Evolutionary conservation across 164 flowering plant genomes (phyloP).

Genomic region (Taxillus chinensis): DNA sequence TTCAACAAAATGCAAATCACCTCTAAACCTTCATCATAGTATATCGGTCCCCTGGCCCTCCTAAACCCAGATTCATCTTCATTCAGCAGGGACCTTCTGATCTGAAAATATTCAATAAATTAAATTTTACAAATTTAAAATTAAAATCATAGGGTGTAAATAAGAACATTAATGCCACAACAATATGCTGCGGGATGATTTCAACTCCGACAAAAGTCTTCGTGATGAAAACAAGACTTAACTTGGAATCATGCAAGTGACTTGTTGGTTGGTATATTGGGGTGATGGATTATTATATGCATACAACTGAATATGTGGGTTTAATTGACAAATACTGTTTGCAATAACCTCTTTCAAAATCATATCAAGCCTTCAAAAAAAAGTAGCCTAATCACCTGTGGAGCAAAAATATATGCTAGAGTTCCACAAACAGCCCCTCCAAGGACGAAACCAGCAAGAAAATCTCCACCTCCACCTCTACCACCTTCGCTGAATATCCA

Average conservation of each 20-base stretch:
- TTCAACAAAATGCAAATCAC: constrained; percentile 20
- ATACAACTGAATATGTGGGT: neutral
- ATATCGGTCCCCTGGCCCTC: constrained; percentile 59
- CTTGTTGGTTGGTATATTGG: no score
- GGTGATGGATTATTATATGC: neutral
- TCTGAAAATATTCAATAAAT: constrained; percentile 23
- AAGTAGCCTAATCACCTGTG: constrained; percentile 54
- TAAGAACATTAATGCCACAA: neutral
- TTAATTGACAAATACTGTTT: no score
- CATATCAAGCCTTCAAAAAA: neutral
- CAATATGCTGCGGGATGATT: neutral
- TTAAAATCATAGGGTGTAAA: no score
- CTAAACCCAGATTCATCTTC: constrained; percentile 87
- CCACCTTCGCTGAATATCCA: constrained; percentile 30
- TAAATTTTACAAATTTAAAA: no score
- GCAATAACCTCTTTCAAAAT: neutral
- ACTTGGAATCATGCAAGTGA: no score
- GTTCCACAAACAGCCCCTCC: constrained; percentile 96
- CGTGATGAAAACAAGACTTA: no score
- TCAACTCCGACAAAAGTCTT: neutral
- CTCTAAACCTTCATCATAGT: constrained; percentile 89
- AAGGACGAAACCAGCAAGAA: constrained; percentile 76
- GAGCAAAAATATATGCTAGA: constrained; percentile 74
- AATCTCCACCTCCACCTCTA: constrained; percentile 65
- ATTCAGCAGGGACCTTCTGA: constrained; percentile 71